Evolutionary conservation across 768 basidiomycete species (phyloP), one percentile per base, ranked within the genome.

Genomic region (Mycena galopus): DNA sequence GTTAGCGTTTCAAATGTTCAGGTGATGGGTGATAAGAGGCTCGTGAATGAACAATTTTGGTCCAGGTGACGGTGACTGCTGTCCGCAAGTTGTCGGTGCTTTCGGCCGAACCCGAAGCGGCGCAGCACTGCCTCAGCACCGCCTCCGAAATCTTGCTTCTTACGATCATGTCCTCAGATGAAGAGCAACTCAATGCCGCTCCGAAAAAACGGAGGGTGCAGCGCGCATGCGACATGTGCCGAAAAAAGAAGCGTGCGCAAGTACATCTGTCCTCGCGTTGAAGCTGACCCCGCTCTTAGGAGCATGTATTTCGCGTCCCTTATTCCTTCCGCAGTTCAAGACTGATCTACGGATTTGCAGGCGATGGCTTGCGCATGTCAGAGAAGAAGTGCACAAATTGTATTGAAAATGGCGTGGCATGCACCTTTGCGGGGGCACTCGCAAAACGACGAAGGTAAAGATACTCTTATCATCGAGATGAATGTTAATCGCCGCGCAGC

Each of bases 301-400:
- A 61, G 60, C 60, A 8, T 61, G 60, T 61, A 61, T 6, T 19
- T 27, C 27, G 27, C 39, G 27, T 44, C 25, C n/a, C n/a, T n/a
- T 30, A 8, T 17, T 16, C 21, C 25, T 21, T 8, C 27, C 4
- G 16, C 1, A 19, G 6, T 11, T 29, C 8, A 8, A 27, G 3
- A 21, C 39, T 44, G 29, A 44, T 2, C 0, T 30, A 27, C n/a
- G 17, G 3, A 44, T 19, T 53, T 35, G 2, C 27, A 64, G 63
- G 63, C 30, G 63, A 64, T 37, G 63, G 63, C 0, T 7, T 64
- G n/a, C 63, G 63, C 1, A 53, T 64, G 47, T 64, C 63, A 5
- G 63, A 53, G 30, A 64, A 64, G 33, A 64, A 64, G 35, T 64
- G 63, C 25, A 64, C 47, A 12, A 42, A 61, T 21, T 61, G 60